Percentiles rank a stretch among this genome's conserved stretches.
Evolutionary conservation across 2,329 filamentous ascomycete genomes (phyloP).

Genomic region (Scorias spongiosa): DNA sequence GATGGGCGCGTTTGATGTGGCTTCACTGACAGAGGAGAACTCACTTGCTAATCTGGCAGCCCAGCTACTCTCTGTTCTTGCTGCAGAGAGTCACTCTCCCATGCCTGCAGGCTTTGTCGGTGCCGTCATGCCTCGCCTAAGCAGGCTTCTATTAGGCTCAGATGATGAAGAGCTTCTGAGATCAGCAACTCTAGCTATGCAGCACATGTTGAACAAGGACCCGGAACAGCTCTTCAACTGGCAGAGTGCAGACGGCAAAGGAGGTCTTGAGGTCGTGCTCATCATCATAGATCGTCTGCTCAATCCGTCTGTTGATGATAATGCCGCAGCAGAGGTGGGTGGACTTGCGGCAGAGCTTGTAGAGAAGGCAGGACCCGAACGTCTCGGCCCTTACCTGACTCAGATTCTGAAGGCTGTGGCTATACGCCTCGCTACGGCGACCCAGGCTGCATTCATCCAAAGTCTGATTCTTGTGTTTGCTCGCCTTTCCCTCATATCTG

Average conservation of each 20-base stretch:
- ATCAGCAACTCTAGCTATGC: conserved; percentile 70
- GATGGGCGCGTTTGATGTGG: conserved; percentile 78
- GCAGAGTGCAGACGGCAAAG: conserved; percentile 64
- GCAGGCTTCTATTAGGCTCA: conserved; percentile 64
- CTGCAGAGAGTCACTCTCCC: conserved; percentile 70
- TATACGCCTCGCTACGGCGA: conserved; percentile 63
- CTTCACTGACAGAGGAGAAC: conserved; percentile 69
- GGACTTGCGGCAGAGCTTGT: conserved; percentile 87
- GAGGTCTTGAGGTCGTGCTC: conserved; percentile 74
- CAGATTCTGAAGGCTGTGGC: conserved; percentile 84
- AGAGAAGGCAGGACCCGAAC: conserved; percentile 83
- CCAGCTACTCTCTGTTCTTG: conserved; percentile 66
- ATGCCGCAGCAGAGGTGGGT: conserved; percentile 89
- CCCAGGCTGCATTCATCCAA: conserved; percentile 83
- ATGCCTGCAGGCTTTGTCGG: conserved; percentile 76
- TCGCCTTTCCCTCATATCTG: conserved; percentile 68
- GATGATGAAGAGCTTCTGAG: conserved; percentile 79
- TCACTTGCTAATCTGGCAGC: conserved; percentile 74
- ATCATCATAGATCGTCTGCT: conserved; percentile 86
- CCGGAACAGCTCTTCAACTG: conserved; percentile 79
- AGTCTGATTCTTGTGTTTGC: conserved; percentile 92
- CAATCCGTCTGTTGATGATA: conserved; percentile 71
- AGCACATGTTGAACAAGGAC: conserved; percentile 81
- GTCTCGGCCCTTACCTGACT: conserved; percentile 75
- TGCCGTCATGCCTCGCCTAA: conserved; percentile 75